Percentiles rank a stretch among this genome's conserved stretches.
These are phyloP conservation scores for Conticribra guillardii DNA, from an alignment of 108 stramenopile genomes.

Conservation along the genomic window DNA sequence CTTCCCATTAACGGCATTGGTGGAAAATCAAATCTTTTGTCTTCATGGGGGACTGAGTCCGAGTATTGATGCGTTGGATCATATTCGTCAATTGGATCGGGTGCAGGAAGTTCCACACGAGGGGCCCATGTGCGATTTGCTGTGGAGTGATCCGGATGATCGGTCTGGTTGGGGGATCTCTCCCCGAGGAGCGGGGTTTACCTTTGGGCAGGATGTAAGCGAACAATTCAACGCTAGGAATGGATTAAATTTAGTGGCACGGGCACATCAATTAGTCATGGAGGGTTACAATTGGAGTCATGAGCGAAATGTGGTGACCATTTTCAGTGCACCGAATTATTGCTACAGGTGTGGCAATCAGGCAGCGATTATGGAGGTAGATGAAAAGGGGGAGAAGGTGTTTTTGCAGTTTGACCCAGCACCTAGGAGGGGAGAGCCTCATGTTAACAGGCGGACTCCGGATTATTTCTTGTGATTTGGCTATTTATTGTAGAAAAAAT, in stretches of 20 bases:
- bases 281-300: constrained; percentile 99
- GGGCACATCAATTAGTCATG: constrained; percentile 96
- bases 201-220: constrained; percentile 91
- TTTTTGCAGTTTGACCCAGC: constrained; percentile 98
- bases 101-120: constrained; percentile 98
- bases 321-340: constrained; percentile 99
- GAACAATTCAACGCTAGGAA: constrained; percentile 91
- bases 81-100: constrained; percentile 95
- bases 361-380: constrained; percentile 99
- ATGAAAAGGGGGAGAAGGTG: constrained; percentile 80
- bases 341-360: constrained; percentile 99
- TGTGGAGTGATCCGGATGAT: constrained; percentile 99
- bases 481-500: no score
- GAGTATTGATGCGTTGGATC: constrained; percentile 94
- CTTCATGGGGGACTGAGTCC: constrained; percentile 97
- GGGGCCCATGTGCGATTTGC: constrained; percentile 97
- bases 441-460: constrained; percentile 90
- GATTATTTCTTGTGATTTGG: constrained; percentile 93
- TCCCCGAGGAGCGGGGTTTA: constrained; percentile 97
- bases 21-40: constrained; percentile 95
- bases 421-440: constrained; percentile 96
- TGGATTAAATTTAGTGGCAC: constrained; percentile 81
- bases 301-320: constrained; percentile 94
- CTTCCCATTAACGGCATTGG: constrained; percentile 94
- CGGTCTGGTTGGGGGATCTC: constrained; percentile 95